These are phyloP conservation scores for Magnaporthiopsis incrustans DNA, from an alignment of 2,329 filamentous ascomycete genomes.

Conservation along the genomic window DNA sequence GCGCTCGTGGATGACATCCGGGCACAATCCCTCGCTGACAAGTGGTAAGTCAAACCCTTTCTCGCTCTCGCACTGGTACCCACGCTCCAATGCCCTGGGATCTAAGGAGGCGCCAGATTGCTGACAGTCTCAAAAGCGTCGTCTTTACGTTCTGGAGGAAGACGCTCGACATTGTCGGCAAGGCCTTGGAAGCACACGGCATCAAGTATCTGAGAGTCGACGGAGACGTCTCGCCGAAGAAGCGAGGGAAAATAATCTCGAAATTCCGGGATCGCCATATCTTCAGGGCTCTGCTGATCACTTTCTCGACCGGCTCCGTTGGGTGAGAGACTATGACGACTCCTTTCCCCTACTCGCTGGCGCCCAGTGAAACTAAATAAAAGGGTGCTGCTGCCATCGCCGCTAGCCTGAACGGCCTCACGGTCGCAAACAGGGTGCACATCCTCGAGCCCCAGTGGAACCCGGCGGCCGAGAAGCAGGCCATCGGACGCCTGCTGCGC, in stretches of 20 bases:
- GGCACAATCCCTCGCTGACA: not conserved
- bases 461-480: constrained; percentile 12
- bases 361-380: not conserved
- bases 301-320: not conserved
- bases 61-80: too few relatives aligned
- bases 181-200: not conserved
- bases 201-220: not conserved
- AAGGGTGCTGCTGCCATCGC: not conserved
- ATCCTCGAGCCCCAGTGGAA: constrained; percentile 14
- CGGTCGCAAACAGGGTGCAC: constrained; percentile 18
- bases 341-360: not conserved
- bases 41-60: not conserved
- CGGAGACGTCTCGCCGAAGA: not conserved
- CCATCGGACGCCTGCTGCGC: constrained; percentile 12
- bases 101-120: not conserved
- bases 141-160: constrained; percentile 3
- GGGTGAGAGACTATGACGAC: not conserved
- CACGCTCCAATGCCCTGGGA: too few relatives aligned
- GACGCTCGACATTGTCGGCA: constrained; percentile 1
- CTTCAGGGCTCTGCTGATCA: not conserved
- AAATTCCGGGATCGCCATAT: not conserved
- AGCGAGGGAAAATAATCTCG: not conserved
- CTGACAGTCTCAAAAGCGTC: not conserved
- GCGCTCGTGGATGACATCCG: not conserved
- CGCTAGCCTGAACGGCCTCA: constrained; percentile 1